Base-by-base conservation (phyloP, 305 asterid genomes). In the Nicotiana rustica region DNA sequence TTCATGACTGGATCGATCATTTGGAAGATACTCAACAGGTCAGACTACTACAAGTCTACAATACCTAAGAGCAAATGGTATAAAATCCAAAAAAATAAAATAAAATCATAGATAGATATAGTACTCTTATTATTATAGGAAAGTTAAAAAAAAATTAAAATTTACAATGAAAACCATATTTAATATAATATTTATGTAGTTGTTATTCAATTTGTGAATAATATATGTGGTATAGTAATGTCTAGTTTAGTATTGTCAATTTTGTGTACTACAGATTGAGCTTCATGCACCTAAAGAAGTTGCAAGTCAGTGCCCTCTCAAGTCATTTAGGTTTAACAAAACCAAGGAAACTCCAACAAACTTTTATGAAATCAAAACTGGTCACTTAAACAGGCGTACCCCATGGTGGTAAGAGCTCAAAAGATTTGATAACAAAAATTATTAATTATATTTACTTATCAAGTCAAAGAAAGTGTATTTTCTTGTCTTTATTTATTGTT, bases 1-100 rank as follows among this genome's bases (percentile, higher is more conserved):
- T 92, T 2, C 97, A 91, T 55, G 95, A 92, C 64, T 91, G 97
- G 97, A 60, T 90, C 3, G 95, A 92, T 67, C 97, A 92, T 68
- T 6, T 89, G 7, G 92, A 90, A 68, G 84, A 87, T 15, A 89
- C 90, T 64, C 85, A 91, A 6, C 88, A 89, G 92, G 78, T 69
- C 4, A 17, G 0, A 17, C 36, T 25, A 66, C 3, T 0, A 49
- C 14, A 9, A 49, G 12, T 12, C 12, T 10, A 47, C 3, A 47
- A 8, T 8, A 47, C 55, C 13, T 47, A 47, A 47, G 55, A 47
- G 55, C 55, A 47, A 47, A 47, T 47, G 55, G 10, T 47, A 8
- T 35, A 47, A 47, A 7, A 3, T 7, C 55, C 55, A 4, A 35
- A 4, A 35, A 33, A 44, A 44, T 1, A 44, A 6, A 44, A 44